These are phyloP conservation scores for Aspergillus spinulosporus DNA, from an alignment of 2,329 filamentous ascomycete species.

Conservation along the genomic window DNA sequence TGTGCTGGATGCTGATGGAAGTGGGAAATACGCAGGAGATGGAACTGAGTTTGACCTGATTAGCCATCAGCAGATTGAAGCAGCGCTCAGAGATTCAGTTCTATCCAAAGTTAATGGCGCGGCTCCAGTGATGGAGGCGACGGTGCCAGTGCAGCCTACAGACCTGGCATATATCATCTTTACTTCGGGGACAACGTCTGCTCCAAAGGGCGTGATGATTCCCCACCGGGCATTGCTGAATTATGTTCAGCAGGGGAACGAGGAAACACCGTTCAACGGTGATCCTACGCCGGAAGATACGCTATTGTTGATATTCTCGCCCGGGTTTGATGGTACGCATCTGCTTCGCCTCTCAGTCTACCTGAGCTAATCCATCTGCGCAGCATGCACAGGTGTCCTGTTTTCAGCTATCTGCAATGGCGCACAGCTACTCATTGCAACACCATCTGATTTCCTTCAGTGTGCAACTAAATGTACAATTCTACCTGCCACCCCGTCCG, in stretches of 20 bases:
- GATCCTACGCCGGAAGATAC: conserved; percentile 6
- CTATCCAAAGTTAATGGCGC: background rate
- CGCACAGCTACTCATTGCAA: conserved; percentile 19
- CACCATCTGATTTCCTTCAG: conserved; percentile 4
- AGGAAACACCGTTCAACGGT: conserved; percentile 7
- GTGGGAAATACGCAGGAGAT: too few species aligned
- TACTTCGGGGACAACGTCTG: conserved; percentile 11
- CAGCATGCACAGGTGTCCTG: conserved; percentile 14
- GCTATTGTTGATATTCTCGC: conserved; percentile 25
- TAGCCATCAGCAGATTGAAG: too few species aligned
- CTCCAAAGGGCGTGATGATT: conserved; percentile 8
- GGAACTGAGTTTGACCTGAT: too few species aligned
- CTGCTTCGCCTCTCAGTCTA: background rate
- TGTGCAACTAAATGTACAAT: conserved; percentile 7
- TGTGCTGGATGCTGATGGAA: background rate
- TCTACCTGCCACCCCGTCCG: conserved; percentile 13
- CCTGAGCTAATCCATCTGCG: conserved; percentile 1
- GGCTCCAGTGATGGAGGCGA: background rate
- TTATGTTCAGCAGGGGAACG: conserved; percentile 1
- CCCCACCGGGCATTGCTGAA: background rate
- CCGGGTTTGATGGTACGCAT: conserved; percentile 30
- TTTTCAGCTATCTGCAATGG: conserved; percentile 25
- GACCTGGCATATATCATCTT: conserved; percentile 5
- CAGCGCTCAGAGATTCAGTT: too few species aligned
- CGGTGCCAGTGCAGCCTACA: background rate